Evolutionary conservation across 106 monocot species (phyloP), one percentile per base, ranked within the genome.

Genomic region (Vanilla planifolia): DNA sequence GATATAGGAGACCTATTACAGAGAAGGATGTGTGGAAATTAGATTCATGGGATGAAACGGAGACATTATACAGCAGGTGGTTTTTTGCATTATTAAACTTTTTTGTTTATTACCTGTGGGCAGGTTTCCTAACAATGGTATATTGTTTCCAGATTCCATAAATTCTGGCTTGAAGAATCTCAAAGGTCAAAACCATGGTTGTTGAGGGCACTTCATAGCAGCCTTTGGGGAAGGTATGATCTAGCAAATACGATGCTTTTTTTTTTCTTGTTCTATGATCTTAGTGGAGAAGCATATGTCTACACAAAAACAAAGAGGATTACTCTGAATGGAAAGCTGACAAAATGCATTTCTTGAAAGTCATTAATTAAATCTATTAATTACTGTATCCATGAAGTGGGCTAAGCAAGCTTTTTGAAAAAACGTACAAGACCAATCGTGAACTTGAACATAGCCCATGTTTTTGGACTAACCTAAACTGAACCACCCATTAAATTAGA

Each of bases 21-120:
- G 96, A 98, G 67, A 98, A 92, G 68, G 96, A 98, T 79, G 79
- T 91, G 26, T 98, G 96, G 96, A 92, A 88, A 70, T 68, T 98
- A 68, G 96, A 98, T 76, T 62, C 81, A 64, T 98, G 96, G 96
- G 96, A 98, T 80, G 66, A 81, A 61, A 92, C 96, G 4, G 96
- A 98, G 63, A 98, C 88, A 59, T 44, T 92, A 35, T 39, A 85
- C 58, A 70, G 25, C 61, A 84, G 74, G 96, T 88, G 43, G 17
- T 29, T 72, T 9, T 72, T 25, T 53, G 50, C 6, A 14, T 16
- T 36, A 28, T 29, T 27, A 13, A 48, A 36, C 8, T 51, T 22
- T 52, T 45, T 25, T 41, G 3, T 19, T 30, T 35, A 28, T 27
- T 25, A 46, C 48, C 34, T 37, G 43, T 26, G 16, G 22, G 8